phyloP scores from a whole-genome alignment of 345 rosid species.

The Microcos paniculata region DNA sequence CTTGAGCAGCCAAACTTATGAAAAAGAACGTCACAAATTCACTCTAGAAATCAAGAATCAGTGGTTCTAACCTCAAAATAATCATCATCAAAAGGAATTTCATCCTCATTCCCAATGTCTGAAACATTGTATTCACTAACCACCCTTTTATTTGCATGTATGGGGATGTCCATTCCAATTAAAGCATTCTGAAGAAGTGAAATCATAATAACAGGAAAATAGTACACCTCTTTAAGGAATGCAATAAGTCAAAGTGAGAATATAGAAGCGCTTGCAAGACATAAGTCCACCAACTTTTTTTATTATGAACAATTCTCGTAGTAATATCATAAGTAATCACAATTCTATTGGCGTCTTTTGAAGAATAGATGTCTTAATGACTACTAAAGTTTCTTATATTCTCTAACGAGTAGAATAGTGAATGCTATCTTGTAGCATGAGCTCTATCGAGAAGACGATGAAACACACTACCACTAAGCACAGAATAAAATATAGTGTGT shows the following conservation, averaged over 20 bases:
- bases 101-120: conserved; percentile 43
- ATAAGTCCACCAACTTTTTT: background rate
- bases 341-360: background rate
- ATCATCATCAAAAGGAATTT: conserved; percentile 57
- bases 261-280: background rate
- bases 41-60: conserved; percentile 18
- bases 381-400: background rate
- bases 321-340: background rate
- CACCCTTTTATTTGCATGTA: conserved; percentile 49
- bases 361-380: background rate
- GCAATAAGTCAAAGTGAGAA: background rate
- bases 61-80: conserved; percentile 66
- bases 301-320: background rate
- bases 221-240: background rate
- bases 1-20: conserved; percentile 9
- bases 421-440: background rate
- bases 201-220: background rate
- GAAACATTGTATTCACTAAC: conserved; percentile 50
- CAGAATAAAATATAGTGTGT: background rate
- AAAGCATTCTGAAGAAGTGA: conserved; percentile 59
- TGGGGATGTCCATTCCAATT: conserved; percentile 77
- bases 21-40: background rate
- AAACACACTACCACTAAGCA: background rate
- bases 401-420: background rate
- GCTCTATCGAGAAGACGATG: background rate